Evolutionary conservation across 371 early-diverging fungal genomes (phyloP).

Genomic region (Choanephora cucurbitarum): DNA sequence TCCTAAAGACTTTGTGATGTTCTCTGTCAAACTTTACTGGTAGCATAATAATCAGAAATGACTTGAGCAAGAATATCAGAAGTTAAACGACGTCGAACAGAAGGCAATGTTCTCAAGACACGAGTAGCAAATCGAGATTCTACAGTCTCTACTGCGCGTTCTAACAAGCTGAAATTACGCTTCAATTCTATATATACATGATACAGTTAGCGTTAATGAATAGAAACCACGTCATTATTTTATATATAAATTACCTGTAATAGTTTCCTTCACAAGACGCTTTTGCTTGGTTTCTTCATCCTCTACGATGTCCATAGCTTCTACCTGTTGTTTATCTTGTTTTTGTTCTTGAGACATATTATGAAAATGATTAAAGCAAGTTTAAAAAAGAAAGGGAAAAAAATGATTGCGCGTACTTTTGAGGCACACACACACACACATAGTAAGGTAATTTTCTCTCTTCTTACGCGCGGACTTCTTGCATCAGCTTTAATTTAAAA

Average conservation of each 20-base stretch:
- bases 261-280: conserved; percentile 45
- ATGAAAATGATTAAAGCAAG: neutral
- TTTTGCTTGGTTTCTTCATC: conserved; percentile 44
- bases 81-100: conserved; percentile 79
- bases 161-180: conserved; percentile 78
- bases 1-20: neutral
- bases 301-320: conserved; percentile 49
- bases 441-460: neutral
- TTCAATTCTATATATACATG: conserved; percentile 70
- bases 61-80: conserved; percentile 66
- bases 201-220: no score
- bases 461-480: neutral
- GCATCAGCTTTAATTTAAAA: no score
- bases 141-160: conserved; percentile 79
- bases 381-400: conserved; percentile 7
- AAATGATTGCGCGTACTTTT: conserved; percentile 5
- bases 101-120: conserved; percentile 79
- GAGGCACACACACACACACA: no score
- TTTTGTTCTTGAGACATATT: conserved; percentile 30
- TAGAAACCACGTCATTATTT: no score
- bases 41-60: conserved; percentile 60
- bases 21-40: conserved; percentile 48
- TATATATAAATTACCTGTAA: conserved; percentile 16
- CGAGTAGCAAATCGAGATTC: conserved; percentile 90
- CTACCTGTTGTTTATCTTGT: conserved; percentile 30